Percentiles rank a stretch among this genome's conserved stretches.
These are phyloP conservation scores for Hippophae rhamnoides DNA, from an alignment of 306 rosid genomes.

Conservation along the genomic window DNA sequence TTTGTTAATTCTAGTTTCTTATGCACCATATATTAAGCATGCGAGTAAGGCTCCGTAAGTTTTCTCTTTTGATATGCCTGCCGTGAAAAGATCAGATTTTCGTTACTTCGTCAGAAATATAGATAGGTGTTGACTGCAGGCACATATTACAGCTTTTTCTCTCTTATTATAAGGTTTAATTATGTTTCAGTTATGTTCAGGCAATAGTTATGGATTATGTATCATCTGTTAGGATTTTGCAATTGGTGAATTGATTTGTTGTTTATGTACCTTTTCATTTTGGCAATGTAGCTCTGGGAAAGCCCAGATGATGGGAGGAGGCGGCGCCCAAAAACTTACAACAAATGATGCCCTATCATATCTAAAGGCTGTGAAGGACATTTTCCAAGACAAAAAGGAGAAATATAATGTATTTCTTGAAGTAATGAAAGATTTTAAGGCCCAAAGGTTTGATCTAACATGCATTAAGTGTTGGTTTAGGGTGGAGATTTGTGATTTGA, in stretches of 20 bases:
- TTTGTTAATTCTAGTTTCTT: too few relatives aligned
- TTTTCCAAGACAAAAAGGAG: conserved; percentile 85
- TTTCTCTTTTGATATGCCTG: too few relatives aligned
- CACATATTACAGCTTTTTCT: too few relatives aligned
- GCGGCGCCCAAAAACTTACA: conserved; percentile 68
- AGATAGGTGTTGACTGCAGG: too few relatives aligned
- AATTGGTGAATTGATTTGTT: conserved; percentile 13
- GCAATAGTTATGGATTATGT: conserved; percentile 15
- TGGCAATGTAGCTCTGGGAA: conserved; percentile 67
- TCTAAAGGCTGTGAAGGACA: conserved; percentile 95
- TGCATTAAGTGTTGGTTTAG: background rate
- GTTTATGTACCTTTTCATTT: conserved; percentile 8
- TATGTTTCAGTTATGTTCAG: conserved; percentile 6
- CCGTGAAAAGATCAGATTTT: too few relatives aligned
- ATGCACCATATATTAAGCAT: too few relatives aligned
- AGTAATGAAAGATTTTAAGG: conserved; percentile 98
- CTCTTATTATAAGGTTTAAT: background rate
- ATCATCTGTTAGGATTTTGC: conserved; percentile 20
- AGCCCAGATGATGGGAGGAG: conserved; percentile 62
- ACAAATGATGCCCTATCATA: conserved; percentile 84
- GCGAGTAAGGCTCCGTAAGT: too few relatives aligned
- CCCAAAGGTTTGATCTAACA: conserved; percentile 59
- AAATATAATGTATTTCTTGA: conserved; percentile 89
- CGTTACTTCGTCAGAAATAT: too few relatives aligned
- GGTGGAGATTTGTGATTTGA: conserved; percentile 1